Evolutionary conservation across 1,139 yeast species (phyloP).

Genomic region (Suhomyces coccinellae): DNA sequence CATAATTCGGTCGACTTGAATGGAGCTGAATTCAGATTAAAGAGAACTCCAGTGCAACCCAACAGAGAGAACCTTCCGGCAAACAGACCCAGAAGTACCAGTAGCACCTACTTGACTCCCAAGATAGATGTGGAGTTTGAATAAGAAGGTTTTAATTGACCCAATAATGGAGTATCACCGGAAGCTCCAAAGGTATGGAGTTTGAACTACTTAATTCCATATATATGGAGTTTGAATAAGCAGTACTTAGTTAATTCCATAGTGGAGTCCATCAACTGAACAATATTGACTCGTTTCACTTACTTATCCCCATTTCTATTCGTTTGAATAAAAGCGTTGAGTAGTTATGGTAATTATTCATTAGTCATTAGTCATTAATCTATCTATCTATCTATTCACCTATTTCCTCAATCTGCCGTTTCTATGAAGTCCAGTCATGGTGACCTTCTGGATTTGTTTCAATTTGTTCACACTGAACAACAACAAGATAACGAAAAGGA

Average conservation of each 20-base stretch:
- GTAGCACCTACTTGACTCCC: conserved; percentile 31
- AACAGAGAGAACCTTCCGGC: conserved; percentile 6
- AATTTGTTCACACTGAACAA: conserved; percentile 32
- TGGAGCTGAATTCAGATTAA: conserved; percentile 6
- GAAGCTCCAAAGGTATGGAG: conserved; percentile 34
- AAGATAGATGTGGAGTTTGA: conserved; percentile 35
- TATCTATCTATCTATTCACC: background rate
- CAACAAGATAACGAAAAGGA: conserved; percentile 29
- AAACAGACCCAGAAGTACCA: conserved; percentile 22
- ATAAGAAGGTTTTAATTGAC: no score
- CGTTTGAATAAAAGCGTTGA: no score
- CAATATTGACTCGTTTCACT: no score
- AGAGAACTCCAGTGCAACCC: conserved; percentile 8
- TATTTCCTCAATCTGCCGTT: conserved; percentile 3
- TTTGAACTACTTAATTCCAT: conserved; percentile 35
- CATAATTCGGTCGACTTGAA: conserved; percentile 19
- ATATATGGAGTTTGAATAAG: conserved; percentile 32
- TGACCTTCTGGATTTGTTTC: conserved; percentile 37
- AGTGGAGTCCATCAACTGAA: no score
- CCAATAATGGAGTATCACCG: no score
- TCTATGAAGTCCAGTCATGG: conserved; percentile 43
- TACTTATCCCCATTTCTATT: no score
- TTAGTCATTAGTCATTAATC: conserved; percentile 8
- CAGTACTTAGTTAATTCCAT: no score
- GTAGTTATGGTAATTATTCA: no score